Base-by-base conservation (phyloP, 2,329 filamentous ascomycete species). In the Verticillium nubilum region DNA sequence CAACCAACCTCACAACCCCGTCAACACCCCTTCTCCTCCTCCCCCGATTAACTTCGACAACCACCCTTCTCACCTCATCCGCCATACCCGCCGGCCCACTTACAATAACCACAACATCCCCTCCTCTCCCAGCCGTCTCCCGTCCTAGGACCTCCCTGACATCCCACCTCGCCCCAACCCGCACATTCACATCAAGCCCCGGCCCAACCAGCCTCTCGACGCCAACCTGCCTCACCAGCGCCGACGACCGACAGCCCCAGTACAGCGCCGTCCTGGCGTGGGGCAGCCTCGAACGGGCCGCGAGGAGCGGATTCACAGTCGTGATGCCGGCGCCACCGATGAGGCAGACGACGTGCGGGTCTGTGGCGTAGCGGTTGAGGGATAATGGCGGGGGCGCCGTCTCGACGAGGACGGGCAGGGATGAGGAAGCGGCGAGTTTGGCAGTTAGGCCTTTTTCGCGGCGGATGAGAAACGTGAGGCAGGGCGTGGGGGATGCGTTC, bases 31-130 rank as follows among this genome's bases (percentile, higher is more conserved):
- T 26, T 19, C 33, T 56, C 54, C 25, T 26, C 25, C 33, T 10
- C n/a, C 29, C 33, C 54, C 35, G 23, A 28, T 56, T 56, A 23
- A 61, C 47, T 26, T 64, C 58, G 1, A 61, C 59, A 54, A 65
- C 53, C n/a, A 52, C 57, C 7, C 57, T 57, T 19, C 64, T 54
- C 2, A 62, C 64, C 10, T 64, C 62, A 28, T 65, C 62, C 26
- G 61, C 59, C 64, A 65, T 65, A 25, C 56, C 28, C 13, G 64
- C 55, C 17, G 64, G 64, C 2, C 63, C 64, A 3, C 62, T 64
- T 1, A 65, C 61, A 2, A 65, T 31, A 12, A 65, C 54, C 13
- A 58, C 64, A 23, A 65, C 25, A 7, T 57, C 23, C 0, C 60
- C 57, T 15, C n/a, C 57, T 0, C 58, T 27, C 1, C 27, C 55